Conservation (phyloP, 2,329 filamentous ascomycete genomes). For the Stagonosporopsis chrysanthemi region DNA sequence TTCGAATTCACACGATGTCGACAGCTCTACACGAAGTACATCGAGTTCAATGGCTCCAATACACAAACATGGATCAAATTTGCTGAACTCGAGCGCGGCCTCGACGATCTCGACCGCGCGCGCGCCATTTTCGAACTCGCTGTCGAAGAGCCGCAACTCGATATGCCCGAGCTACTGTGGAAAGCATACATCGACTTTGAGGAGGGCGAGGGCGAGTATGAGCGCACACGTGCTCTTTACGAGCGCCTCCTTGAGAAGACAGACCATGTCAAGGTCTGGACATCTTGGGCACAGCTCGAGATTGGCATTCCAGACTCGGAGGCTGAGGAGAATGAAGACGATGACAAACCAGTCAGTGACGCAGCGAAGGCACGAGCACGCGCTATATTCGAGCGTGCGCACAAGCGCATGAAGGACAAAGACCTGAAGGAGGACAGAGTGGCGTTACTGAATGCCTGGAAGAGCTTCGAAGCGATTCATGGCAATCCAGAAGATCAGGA, state of each 20-base stretch:
- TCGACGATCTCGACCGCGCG: constrained; percentile 88
- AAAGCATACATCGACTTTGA: constrained; percentile 99
- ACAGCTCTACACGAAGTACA: constrained; percentile 90
- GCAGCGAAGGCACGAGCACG: constrained; percentile 84
- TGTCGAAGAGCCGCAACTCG: constrained; percentile 79
- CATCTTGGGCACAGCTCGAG: constrained; percentile 97
- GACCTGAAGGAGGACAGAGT: constrained; percentile 95
- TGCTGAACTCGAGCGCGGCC: constrained; percentile 86
- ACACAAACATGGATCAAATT: constrained; percentile 96
- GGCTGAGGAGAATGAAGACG: constrained; percentile 52
- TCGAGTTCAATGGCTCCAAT: constrained; percentile 90
- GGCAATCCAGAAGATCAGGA: constrained; percentile 78
- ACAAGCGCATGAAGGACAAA: constrained; percentile 86
- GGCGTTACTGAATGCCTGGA: constrained; percentile 88
- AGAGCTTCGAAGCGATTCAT: constrained; percentile 87
- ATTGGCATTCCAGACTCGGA: constrained; percentile 85
- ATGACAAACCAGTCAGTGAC: constrained; percentile 73
- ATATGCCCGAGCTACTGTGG: constrained; percentile 98
- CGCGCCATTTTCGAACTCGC: constrained; percentile 93
- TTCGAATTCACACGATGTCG: constrained; percentile 94
- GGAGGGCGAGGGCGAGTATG: constrained; percentile 92
- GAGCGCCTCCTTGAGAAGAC: constrained; percentile 92
- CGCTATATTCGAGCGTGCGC: constrained; percentile 82
- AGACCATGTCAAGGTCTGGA: constrained; percentile 99
- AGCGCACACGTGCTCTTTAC: constrained; percentile 80